A percentile compares a stretch with the other conserved stretches of the same genome.
These are phyloP conservation scores for Claviceps arundinis DNA, from an alignment of 2,329 filamentous ascomycete species.

Conservation along the genomic window DNA sequence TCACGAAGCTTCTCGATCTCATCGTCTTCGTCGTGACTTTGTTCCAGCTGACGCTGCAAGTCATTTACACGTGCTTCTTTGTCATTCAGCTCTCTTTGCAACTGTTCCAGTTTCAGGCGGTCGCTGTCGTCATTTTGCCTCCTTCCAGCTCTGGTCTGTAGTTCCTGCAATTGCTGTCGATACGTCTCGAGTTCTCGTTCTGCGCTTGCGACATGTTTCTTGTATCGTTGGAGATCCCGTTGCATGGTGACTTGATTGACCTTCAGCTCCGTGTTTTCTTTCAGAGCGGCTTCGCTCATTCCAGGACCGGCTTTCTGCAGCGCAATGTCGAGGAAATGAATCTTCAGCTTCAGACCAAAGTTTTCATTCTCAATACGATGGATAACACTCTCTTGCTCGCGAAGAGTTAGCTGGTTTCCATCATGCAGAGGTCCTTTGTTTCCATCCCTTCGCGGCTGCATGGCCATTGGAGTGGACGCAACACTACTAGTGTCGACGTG, in stretches of 20 bases:
- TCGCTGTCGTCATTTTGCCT: constrained; percentile 61
- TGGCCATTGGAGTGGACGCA: constrained; percentile 68
- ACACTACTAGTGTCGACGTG: constrained; percentile 67
- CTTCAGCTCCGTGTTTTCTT: constrained; percentile 93
- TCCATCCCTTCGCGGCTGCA: constrained; percentile 49
- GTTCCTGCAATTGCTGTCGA: constrained; percentile 64
- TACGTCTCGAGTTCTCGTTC: constrained; percentile 81
- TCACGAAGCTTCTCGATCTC: constrained; percentile 56
- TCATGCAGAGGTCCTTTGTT: constrained; percentile 61
- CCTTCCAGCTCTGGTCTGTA: constrained; percentile 69
- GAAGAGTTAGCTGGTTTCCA: constrained; percentile 79
- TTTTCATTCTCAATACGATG: constrained; percentile 98
- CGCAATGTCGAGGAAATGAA: constrained; percentile 89
- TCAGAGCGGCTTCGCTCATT: constrained; percentile 76
- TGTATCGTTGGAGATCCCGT: constrained; percentile 72
- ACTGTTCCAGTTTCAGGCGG: constrained; percentile 43
- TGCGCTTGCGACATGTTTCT: constrained; percentile 68
- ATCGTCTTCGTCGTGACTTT: constrained; percentile 41
- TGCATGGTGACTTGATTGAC: constrained; percentile 85
- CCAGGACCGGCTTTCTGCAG: constrained; percentile 77
- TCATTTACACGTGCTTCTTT: constrained; percentile 48
- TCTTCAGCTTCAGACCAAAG: constrained; percentile 91
- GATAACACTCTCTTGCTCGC: constrained; percentile 91
- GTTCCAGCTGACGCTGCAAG: constrained; percentile 44
- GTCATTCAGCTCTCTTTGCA: constrained; percentile 43